Evolutionary conservation across 768 basidiomycete species (phyloP).

Genomic region (Imleria badia): DNA sequence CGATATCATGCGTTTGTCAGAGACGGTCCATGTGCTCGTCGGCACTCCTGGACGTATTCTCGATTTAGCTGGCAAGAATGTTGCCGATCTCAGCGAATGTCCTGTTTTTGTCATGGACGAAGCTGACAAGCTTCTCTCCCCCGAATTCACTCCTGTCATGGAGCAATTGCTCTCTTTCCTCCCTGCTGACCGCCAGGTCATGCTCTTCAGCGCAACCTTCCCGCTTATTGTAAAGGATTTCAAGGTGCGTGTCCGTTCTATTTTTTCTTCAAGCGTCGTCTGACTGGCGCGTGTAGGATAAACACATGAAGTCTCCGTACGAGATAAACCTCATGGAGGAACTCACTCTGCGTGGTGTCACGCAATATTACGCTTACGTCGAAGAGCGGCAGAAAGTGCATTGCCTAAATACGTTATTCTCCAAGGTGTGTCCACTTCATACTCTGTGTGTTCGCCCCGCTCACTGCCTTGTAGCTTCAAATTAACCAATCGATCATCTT

Average conservation of each 20-base stretch:
- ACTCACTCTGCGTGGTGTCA: constrained; percentile 96
- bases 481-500: constrained; percentile 99
- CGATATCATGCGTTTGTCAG: constrained; percentile 89
- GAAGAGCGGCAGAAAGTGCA: constrained; percentile 99
- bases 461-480: constrained; percentile 68
- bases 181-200: constrained; percentile 87
- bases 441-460: neutral
- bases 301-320: constrained; percentile 94
- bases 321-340: constrained; percentile 99
- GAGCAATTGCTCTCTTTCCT: constrained; percentile 90
- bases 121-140: constrained; percentile 95
- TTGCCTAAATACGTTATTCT: constrained; percentile 98
- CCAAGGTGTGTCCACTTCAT: constrained; percentile 59
- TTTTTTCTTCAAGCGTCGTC: neutral
- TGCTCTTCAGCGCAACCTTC: constrained; percentile 99
- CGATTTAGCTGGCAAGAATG: constrained; percentile 88
- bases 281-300: constrained; percentile 56
- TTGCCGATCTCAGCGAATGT: constrained; percentile 93
- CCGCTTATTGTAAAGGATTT: constrained; percentile 99
- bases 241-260: constrained; percentile 55
- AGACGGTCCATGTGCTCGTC: constrained; percentile 92
- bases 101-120: constrained; percentile 99
- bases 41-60: constrained; percentile 96
- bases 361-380: constrained; percentile 99
- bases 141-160: constrained; percentile 98